Evolutionary conservation across 352 stramenopile species (phyloP).

Genomic region (Pythium periplocum): DNA sequence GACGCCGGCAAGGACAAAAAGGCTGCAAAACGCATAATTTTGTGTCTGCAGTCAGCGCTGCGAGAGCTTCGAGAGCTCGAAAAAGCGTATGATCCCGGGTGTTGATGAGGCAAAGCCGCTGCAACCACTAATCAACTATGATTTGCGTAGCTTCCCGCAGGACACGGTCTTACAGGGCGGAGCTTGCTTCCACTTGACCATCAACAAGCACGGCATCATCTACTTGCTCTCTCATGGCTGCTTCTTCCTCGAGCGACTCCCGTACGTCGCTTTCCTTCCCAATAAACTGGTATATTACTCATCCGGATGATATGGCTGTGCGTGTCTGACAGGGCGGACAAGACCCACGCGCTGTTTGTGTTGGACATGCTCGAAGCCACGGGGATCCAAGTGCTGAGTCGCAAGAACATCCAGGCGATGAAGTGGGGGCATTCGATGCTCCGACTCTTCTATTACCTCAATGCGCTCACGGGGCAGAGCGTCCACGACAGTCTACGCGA

Average conservation of each 20-base stretch:
- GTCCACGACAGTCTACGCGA: constrained; percentile 55
- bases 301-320: no score
- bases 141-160: constrained; percentile 42
- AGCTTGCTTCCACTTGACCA: constrained; percentile 63
- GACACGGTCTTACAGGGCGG: constrained; percentile 65
- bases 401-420: constrained; percentile 72
- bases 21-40: no score
- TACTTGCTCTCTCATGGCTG: constrained; percentile 59
- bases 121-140: no score
- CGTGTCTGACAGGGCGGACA: constrained; percentile 45
- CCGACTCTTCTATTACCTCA: constrained; percentile 76
- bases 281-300: no score
- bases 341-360: constrained; percentile 56
- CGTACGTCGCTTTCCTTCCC: constrained; percentile 33
- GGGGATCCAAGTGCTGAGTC: constrained; percentile 69
- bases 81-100: constrained; percentile 49
- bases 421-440: constrained; percentile 81
- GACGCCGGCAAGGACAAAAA: no score
- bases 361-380: constrained; percentile 71
- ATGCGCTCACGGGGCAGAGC: constrained; percentile 51
- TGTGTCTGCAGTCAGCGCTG: no score
- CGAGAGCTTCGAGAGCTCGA: constrained; percentile 6
- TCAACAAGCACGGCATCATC: constrained; percentile 37
- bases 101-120: constrained; percentile 23
- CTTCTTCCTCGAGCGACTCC: constrained; percentile 73